These are phyloP conservation scores for Falciphora oryzae DNA, from an alignment of 2,329 filamentous ascomycete species.

Conservation along the genomic window DNA sequence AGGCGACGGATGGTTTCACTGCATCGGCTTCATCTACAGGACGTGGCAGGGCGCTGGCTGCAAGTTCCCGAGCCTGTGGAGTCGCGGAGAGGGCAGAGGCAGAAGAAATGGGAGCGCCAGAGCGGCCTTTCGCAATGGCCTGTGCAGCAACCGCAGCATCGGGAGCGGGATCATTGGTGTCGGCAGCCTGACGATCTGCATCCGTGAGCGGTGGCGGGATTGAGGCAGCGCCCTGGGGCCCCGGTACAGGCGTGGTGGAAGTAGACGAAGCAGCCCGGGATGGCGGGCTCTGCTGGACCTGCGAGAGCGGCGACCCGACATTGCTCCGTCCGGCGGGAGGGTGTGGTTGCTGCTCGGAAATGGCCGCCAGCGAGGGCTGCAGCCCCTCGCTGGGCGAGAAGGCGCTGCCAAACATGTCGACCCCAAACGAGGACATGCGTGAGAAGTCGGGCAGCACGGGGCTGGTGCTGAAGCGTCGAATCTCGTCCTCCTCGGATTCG, in stretches of 20 bases:
- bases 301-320: not conserved
- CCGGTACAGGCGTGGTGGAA: not conserved
- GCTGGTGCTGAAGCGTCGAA: conserved; percentile 40
- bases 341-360: not conserved
- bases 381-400: not conserved
- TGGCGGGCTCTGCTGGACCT: not conserved
- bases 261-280: not conserved
- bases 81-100: not conserved
- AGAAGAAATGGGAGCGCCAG: too few relatives aligned
- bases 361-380: conserved; percentile 20
- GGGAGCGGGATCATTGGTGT: not conserved
- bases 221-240: not conserved
- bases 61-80: not conserved
- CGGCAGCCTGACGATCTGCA: too few relatives aligned
- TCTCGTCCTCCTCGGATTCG: conserved; percentile 14
- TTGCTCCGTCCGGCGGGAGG: not conserved
- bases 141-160: not conserved
- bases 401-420: conserved; percentile 42
- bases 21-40: not conserved
- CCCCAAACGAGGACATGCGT: conserved; percentile 55
- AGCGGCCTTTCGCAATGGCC: not conserved
- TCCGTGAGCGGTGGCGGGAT: not conserved
- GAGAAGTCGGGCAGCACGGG: conserved; percentile 52
- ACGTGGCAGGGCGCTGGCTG: conserved; percentile 1
- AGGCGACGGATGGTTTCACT: not conserved